Evolutionary conservation across 2,329 filamentous ascomycete genomes (phyloP), one percentile per base, ranked within the genome.

Genomic region (Cadophora sp.): DNA sequence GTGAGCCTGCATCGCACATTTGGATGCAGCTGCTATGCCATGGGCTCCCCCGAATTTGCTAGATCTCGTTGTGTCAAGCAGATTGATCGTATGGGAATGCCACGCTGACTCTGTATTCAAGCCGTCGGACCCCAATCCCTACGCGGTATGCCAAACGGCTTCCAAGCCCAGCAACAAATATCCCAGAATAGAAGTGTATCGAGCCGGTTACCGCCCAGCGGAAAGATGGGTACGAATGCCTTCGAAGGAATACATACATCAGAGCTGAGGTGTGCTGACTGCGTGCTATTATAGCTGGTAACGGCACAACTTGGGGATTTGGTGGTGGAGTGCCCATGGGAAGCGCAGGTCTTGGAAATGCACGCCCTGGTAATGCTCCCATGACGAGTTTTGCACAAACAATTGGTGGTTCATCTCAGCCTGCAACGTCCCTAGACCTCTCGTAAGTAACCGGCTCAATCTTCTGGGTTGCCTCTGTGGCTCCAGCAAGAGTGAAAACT

Each of bases 361-460:
- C 83, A 59, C 83, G 70, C 78, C 81, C 64, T 82, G 85, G 75
- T 83, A 87, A 80, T 79, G 87, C 74, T 83, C 84, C 69, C 82
- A 86, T 73, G 88, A 85, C 77, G 81, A 90, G 87, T 78, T 90
- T 90, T 79, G 87, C 88, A 59, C 88, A 90, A 77, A 90, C 87
- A 75, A 80, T 90, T 74, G 84, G 74, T 60, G 74, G 84, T 74
- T 86, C 86, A 69, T 89, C 87, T 66, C 87, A 89, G 78, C 84
- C 86, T 73, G 81, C 85, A 72, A 87, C 87, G 70, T 84, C 87
- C 50, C 79, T 90, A 68, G 88, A 91, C 76, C 81, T 87, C 66
- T 88, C 87, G 88, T 90, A 86, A 80, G 88, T 89, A 16, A 61
- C 53, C 59, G 20, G 20, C 22, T 51, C 33, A 7, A 41, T 47